A percentile compares a stretch with the other conserved stretches of the same genome.
These are phyloP conservation scores for Phytophthora idaei DNA, from an alignment of 352 stramenopile species.

Conservation along the genomic window DNA sequence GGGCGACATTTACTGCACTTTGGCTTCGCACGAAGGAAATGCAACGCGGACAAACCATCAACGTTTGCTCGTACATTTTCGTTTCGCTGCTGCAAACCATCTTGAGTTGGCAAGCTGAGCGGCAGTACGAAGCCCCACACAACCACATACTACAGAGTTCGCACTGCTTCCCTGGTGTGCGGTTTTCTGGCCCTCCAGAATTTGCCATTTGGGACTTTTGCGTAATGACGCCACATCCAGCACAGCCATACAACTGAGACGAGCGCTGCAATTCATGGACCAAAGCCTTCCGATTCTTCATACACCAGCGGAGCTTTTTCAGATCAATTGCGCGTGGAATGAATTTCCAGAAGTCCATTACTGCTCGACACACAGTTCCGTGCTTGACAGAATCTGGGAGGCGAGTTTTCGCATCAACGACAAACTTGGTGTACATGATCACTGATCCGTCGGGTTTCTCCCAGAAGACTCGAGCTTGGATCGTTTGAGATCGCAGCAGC, in stretches of 20 bases:
- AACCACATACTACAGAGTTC: conserved; percentile 24
- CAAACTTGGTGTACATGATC: conserved; percentile 24
- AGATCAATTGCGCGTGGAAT: conserved; percentile 21
- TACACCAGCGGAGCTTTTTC: conserved; percentile 27
- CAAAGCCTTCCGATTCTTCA: conserved; percentile 22
- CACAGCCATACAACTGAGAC: conserved; percentile 2
- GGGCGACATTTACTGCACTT: conserved; percentile 14
- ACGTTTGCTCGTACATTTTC: conserved; percentile 17
- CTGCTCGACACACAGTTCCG: conserved; percentile 16
- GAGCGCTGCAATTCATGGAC: conserved; percentile 5
- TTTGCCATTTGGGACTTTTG: conserved; percentile 9
- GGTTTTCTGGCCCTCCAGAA: background rate
- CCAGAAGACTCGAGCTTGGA: conserved; percentile 26
- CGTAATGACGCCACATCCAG: conserved; percentile 17
- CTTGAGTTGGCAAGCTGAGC: conserved; percentile 15
- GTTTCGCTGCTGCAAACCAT: conserved; percentile 19
- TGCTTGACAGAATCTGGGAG: conserved; percentile 24
- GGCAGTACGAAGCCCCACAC: conserved; percentile 10
- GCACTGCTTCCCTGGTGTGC: conserved; percentile 12
- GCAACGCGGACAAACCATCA: conserved; percentile 18
- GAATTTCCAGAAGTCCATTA: conserved; percentile 31
- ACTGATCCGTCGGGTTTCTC: conserved; percentile 20
- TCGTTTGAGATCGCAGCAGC: conserved; percentile 17
- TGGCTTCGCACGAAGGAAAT: conserved; percentile 13
- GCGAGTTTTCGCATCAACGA: conserved; percentile 26